A percentile compares a stretch with the other conserved stretches of the same genome.
Conservation (phyloP, 345 rosid species). For the Citrus sp. region DNA sequence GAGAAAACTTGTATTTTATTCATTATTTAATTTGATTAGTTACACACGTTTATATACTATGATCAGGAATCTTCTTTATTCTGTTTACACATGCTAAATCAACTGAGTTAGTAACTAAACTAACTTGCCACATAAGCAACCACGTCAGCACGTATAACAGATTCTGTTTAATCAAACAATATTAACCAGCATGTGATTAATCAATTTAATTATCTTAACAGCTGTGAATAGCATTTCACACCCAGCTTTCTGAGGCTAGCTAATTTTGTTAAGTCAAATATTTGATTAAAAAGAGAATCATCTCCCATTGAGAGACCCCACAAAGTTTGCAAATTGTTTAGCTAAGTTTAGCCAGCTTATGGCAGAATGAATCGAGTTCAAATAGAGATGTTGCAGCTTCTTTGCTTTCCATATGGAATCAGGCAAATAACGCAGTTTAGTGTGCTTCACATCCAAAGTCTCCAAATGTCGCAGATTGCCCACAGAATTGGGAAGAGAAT, state of each 20-base stretch:
- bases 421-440: conserved; percentile 20
- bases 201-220: too few relatives aligned
- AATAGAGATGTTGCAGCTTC: conserved; percentile 25
- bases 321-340: neutral
- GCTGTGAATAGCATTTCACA: conserved; percentile 18
- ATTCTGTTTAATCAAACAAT: too few relatives aligned
- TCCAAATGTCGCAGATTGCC: neutral
- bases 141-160: too few relatives aligned
- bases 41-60: too few relatives aligned
- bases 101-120: too few relatives aligned
- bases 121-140: too few relatives aligned
- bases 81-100: too few relatives aligned
- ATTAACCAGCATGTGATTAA: too few relatives aligned
- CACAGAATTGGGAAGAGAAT: neutral
- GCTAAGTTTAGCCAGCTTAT: neutral
- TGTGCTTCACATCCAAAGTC: conserved; percentile 27
- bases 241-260: conserved; percentile 24
- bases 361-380: conserved; percentile 19
- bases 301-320: conserved; percentile 5
- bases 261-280: neutral
- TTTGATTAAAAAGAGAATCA: too few relatives aligned
- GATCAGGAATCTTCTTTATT: too few relatives aligned
- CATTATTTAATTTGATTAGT: too few relatives aligned
- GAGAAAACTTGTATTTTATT: too few relatives aligned
- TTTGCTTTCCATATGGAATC: conserved; percentile 23